Conservation (phyloP, 2,329 filamentous ascomycete species). For the Gnomoniopsis smithogilvyi region DNA sequence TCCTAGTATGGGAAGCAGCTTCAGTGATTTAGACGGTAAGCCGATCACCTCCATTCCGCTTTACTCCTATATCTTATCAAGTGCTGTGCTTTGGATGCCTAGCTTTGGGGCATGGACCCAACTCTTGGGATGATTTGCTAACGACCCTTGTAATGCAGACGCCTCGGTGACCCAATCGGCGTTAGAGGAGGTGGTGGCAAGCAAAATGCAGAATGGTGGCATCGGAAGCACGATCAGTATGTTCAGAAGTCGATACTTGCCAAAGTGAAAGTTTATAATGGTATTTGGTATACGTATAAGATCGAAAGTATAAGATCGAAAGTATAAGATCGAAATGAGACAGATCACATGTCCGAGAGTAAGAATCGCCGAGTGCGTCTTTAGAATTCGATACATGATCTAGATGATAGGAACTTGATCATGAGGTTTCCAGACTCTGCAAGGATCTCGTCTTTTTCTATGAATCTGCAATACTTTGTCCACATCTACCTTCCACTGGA, state of each 20-base stretch:
- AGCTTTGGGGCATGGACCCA: too few species aligned
- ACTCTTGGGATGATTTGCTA: constrained; percentile 17
- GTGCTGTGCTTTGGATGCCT: not conserved
- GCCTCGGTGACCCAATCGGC: constrained; percentile 78
- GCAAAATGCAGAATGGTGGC: constrained; percentile 62
- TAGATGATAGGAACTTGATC: too few species aligned
- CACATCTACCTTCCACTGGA: too few species aligned
- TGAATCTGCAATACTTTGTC: too few species aligned
- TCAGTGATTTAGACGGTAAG: constrained; percentile 77
- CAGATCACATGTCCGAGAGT: not conserved
- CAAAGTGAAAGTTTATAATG: constrained; percentile 22
- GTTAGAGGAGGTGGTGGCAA: constrained; percentile 73
- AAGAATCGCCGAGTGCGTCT: too few species aligned
- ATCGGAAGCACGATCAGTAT: constrained; percentile 66
- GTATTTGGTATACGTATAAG: not conserved
- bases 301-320: not conserved
- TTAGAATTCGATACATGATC: too few species aligned
- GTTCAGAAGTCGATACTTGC: constrained; percentile 59
- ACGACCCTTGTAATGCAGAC: constrained; percentile 45
- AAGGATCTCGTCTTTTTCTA: too few species aligned
- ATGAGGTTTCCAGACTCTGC: too few species aligned
- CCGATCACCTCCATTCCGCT: constrained; percentile 1
- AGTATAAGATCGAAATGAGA: not conserved
- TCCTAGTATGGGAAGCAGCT: constrained; percentile 81
- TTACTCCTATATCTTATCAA: constrained; percentile 7